Evolutionary conservation across 2,329 filamentous ascomycete genomes (phyloP).

Genomic region (Talaromyces marneffei): DNA sequence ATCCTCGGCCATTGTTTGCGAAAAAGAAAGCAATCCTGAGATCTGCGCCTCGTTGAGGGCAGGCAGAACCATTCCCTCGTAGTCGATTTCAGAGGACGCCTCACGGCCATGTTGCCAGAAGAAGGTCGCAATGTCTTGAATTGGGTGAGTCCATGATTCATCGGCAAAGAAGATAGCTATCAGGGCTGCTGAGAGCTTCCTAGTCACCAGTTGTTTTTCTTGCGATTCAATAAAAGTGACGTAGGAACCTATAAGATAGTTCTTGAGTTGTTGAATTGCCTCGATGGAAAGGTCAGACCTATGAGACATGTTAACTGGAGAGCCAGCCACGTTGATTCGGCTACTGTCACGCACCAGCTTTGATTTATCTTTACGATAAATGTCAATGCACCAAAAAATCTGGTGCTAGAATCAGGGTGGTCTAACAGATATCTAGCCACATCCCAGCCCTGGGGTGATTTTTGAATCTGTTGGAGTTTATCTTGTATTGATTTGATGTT

Average conservation of each 20-base stretch:
- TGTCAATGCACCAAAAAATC: slow-evolving; percentile 89
- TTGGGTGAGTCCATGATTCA: slow-evolving; percentile 33
- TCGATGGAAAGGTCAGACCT: slow-evolving; percentile 35
- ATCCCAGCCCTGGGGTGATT: slow-evolving; percentile 75
- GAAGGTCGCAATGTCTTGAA: slow-evolving; percentile 35
- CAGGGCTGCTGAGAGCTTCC: slow-evolving; percentile 44
- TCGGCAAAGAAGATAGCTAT: slow-evolving; percentile 40
- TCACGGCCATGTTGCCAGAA: slow-evolving; percentile 34
- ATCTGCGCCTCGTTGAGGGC: slow-evolving; percentile 32
- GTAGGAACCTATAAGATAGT: slow-evolving; percentile 39
- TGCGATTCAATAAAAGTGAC: slow-evolving; percentile 34
- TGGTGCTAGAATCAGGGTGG: slow-evolving; percentile 65
- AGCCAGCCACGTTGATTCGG: too few species aligned
- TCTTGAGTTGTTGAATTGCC: slow-evolving; percentile 32
- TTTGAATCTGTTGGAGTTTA: slow-evolving; percentile 71
- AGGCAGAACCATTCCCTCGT: slow-evolving; percentile 30
- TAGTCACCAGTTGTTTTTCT: slow-evolving; percentile 37
- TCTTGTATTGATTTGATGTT: slow-evolving; percentile 58
- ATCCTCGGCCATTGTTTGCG: slow-evolving; percentile 38
- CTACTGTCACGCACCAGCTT: slow-evolving; percentile 57
- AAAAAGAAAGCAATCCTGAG: slow-evolving; percentile 34
- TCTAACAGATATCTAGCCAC: slow-evolving; percentile 70
- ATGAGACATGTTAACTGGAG: not conserved
- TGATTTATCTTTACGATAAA: slow-evolving; percentile 91
- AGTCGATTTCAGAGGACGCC: slow-evolving; percentile 25